Conservation (phyloP, 2,329 filamentous ascomycete species). For the Nigrospora osmanthi region DNA sequence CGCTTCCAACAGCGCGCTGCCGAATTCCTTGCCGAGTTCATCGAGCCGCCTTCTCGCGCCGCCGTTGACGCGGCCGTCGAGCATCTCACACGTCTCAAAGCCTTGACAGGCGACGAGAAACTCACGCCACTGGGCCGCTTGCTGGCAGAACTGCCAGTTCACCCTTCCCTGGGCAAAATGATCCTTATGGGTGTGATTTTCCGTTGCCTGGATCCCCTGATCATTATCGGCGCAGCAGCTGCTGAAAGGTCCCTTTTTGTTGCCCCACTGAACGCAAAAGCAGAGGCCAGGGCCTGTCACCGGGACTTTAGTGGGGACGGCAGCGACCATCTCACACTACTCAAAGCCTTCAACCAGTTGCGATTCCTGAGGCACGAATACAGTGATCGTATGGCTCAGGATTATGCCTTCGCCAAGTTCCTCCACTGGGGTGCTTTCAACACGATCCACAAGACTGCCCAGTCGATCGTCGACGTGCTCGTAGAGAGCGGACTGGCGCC, state of each 20-base stretch:
- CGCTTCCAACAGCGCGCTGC: slow-evolving; percentile 27
- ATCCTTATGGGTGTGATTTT: slow-evolving; percentile 42
- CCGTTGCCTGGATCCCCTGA: slow-evolving; percentile 39
- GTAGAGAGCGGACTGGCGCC: slow-evolving; percentile 28
- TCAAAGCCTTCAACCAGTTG: slow-evolving; percentile 17
- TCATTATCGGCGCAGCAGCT: slow-evolving; percentile 27
- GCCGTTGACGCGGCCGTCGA: slow-evolving; percentile 28
- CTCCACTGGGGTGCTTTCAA: slow-evolving; percentile 9
- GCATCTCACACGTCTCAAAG: slow-evolving; percentile 29
- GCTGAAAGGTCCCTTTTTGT: slow-evolving; percentile 2
- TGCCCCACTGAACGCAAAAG: not conserved
- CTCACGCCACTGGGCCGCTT: slow-evolving; percentile 37
- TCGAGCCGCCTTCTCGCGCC: slow-evolving; percentile 31
- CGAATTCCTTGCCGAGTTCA: slow-evolving; percentile 30
- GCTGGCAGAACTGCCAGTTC: slow-evolving; percentile 30
- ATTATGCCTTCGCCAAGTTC: slow-evolving; percentile 12
- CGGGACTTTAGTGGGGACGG: not conserved
- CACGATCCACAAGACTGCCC: not conserved
- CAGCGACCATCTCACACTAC: slow-evolving; percentile 19
- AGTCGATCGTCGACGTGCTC: not conserved
- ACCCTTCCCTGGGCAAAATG: slow-evolving; percentile 38
- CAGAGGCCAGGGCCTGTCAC: not conserved
- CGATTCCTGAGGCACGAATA: not conserved
- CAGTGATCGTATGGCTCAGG: not conserved
- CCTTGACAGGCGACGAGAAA: slow-evolving; percentile 30